These are phyloP conservation scores for Nigrospora sphaerica DNA, from an alignment of 2,329 filamentous ascomycete genomes.

Conservation along the genomic window DNA sequence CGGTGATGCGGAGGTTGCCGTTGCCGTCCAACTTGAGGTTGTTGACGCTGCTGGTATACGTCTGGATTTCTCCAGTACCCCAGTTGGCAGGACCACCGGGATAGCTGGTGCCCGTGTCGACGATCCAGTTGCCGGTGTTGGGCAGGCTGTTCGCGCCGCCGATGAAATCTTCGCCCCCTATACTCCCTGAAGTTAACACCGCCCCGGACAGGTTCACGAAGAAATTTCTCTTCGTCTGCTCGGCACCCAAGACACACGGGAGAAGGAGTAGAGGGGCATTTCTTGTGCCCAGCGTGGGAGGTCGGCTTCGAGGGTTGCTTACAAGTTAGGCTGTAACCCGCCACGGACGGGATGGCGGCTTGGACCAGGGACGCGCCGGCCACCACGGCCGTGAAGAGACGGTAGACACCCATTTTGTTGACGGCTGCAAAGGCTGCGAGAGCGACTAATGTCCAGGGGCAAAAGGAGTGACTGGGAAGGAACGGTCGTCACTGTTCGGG, in stretches of 20 bases:
- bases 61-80: conserved; percentile 42
- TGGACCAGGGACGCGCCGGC: not conserved
- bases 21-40: conserved; percentile 33
- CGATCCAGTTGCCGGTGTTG: conserved; percentile 32
- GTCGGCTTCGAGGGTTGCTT: not conserved
- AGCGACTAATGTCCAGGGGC: too few species aligned
- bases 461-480: too few species aligned
- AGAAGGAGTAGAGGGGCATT: too few species aligned
- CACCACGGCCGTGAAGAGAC: not conserved
- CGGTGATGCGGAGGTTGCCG: conserved; percentile 30
- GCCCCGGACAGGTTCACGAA: too few species aligned
- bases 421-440: too few species aligned
- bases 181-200: not conserved
- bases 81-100: conserved; percentile 36
- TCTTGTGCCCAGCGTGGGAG: too few species aligned
- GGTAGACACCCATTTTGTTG: not conserved
- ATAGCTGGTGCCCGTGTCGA: conserved; percentile 37
- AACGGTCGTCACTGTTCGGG: too few species aligned
- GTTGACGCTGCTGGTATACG: conserved; percentile 29
- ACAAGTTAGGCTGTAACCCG: not conserved
- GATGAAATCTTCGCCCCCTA: conserved; percentile 24
- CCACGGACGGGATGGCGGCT: conserved; percentile 2
- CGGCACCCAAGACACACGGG: too few species aligned
- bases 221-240: too few species aligned
- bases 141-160: conserved; percentile 22